Evolutionary conservation across 805 yeast species (phyloP), one percentile per base, ranked within the genome.

Genomic region (Hyphopichia homilentoma): DNA sequence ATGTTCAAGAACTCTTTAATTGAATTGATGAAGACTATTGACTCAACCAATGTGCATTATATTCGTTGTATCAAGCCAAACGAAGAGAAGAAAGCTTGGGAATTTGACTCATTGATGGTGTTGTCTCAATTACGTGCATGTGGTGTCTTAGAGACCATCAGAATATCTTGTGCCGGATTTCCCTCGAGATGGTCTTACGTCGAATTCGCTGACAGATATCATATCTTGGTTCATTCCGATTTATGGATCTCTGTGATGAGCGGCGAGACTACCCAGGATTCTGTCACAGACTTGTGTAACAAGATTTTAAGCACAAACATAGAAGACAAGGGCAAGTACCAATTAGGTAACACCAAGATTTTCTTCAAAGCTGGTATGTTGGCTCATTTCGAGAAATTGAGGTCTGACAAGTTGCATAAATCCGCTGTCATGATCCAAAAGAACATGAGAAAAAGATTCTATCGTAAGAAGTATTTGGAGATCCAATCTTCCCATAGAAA

Each of bases 11-110:
- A 79, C 35, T 90, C 97, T 2, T 73, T 90, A 61, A 84, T 88
- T 48, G 97, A 90, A 48, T 75, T 90, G 45, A 90, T 93, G 98
- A 66, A 65, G 22, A 90, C 97, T 1, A 90, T 90, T 37, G 79
- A 90, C 57, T 84, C 96, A 1, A 90, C 97, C 2, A 90, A 93
- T 57, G 98, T 83, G 23, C 98, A 90, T 59, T 90, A 90, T 53
- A 90, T 90, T 54, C 82, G 98, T 56, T 90, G 98, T 70, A 90
- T 93, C 55, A 90, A 90, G 60, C 97, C 98, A 5, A 90, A 90
- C 57, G 96, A 88, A 50, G 81, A 79, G 43, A 90, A 93, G 60
- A 81, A 78, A 40, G 96, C 97, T 2, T 90, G 98, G 97, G 83
- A 81, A 56, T 90, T 90, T 60, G 95, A 88, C 52, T 87, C 95